Evolutionary conservation across 2,329 filamentous ascomycete genomes (phyloP).

Genomic region (Apiospora arundinis): DNA sequence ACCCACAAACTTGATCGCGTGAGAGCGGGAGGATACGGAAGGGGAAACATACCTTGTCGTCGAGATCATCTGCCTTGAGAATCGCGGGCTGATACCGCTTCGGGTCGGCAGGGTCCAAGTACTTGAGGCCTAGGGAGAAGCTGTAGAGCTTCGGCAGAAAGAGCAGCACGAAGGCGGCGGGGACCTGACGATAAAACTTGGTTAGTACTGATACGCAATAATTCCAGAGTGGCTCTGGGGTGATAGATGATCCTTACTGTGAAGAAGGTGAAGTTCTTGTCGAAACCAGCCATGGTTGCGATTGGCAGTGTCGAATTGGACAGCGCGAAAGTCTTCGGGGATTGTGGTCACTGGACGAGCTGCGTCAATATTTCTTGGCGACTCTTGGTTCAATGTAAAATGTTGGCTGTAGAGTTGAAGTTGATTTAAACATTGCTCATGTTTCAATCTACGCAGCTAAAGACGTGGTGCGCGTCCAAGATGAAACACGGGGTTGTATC

Average conservation of each 20-base stretch:
- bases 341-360: not conserved
- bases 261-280: conserved; percentile 26
- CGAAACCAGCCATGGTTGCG: conserved; percentile 12
- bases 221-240: not conserved
- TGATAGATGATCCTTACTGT: not conserved
- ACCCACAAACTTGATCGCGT: not conserved
- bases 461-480: not conserved
- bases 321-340: not conserved
- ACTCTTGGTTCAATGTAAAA: no score
- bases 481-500: conserved; percentile 12
- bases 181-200: conserved; percentile 20
- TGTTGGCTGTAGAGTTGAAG: not conserved
- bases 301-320: not conserved
- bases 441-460: not conserved
- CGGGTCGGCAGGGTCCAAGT: conserved; percentile 27
- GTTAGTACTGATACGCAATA: not conserved
- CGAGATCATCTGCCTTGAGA: conserved; percentile 26
- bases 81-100: conserved; percentile 27
- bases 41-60: conserved; percentile 23
- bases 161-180: conserved; percentile 28
- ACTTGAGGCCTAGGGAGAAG: conserved; percentile 25
- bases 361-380: no score
- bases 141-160: conserved; percentile 30
- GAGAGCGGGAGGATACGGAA: not conserved
- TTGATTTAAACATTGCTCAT: not conserved